Percentiles rank a stretch among this genome's conserved stretches.
Evolutionary conservation across 1,284 basidiomycete genomes (phyloP).

Genomic region (Schizopora paradoxa): DNA sequence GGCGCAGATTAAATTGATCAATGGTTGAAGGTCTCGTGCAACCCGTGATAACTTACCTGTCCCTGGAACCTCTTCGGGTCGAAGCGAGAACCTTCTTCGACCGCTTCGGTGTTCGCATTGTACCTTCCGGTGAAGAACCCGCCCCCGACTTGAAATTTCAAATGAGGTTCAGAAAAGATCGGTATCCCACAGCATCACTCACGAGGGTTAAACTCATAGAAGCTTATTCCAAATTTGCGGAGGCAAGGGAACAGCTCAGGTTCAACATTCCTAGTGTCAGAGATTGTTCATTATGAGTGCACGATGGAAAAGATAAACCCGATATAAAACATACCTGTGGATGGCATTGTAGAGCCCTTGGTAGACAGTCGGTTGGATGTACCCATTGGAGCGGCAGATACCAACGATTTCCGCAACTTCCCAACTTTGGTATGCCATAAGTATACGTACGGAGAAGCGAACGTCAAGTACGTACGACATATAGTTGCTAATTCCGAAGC

Average conservation of each 20-base stretch:
- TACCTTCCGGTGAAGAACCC: slow-evolving; percentile 40
- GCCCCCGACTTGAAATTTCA: slow-evolving; percentile 33
- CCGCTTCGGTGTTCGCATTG: slow-evolving; percentile 27
- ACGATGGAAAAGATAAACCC: not conserved
- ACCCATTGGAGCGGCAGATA: slow-evolving; percentile 50
- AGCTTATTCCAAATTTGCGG: slow-evolving; percentile 55
- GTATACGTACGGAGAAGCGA: not conserved
- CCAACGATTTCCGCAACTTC: slow-evolving; percentile 63
- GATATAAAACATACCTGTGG: slow-evolving; percentile 26
- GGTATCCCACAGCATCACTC: no score
- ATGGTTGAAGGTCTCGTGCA: no score
- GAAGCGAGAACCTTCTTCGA: slow-evolving; percentile 40
- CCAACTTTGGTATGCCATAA: slow-evolving; percentile 28
- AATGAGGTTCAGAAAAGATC: no score
- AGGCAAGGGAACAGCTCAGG: slow-evolving; percentile 61
- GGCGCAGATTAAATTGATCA: no score
- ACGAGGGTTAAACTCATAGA: slow-evolving; percentile 53
- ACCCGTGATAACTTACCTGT: slow-evolving; percentile 25
- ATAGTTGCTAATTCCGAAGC: slow-evolving; percentile 51
- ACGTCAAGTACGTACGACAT: slow-evolving; percentile 27
- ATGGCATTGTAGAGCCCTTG: slow-evolving; percentile 57
- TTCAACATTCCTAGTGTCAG: slow-evolving; percentile 39
- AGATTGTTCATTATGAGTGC: not conserved
- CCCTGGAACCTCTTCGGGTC: slow-evolving; percentile 32
- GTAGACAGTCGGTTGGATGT: slow-evolving; percentile 60